Conservation (phyloP, 441 rosid genomes). For the Croton laevigatus region DNA sequence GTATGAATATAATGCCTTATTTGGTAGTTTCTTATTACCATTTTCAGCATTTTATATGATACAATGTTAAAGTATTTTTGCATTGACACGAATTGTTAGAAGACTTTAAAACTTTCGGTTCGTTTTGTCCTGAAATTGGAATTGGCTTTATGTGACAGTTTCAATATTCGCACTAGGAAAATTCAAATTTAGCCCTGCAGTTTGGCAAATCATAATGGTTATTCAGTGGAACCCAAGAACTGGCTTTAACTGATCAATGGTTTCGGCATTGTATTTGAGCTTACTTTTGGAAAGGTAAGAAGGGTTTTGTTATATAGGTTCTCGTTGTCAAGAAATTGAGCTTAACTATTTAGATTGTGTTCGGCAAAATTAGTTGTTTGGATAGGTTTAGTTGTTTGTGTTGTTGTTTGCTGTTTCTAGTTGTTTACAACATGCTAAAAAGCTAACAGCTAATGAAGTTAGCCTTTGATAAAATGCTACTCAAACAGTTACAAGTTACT, state of each 20-base stretch:
- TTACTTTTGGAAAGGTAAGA: conserved; percentile 7
- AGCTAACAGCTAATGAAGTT: no score
- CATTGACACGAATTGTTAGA: not conserved
- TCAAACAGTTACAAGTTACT: no score
- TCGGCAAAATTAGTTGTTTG: not conserved
- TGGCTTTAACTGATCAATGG: not conserved
- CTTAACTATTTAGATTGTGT: not conserved
- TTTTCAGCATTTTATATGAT: not conserved
- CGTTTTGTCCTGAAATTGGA: conserved; percentile 10
- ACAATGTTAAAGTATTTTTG: not conserved
- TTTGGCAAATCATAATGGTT: conserved; percentile 4
- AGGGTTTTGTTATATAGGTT: not conserved
- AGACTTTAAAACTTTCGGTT: not conserved
- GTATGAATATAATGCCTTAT: not conserved
- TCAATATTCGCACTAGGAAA: not conserved
- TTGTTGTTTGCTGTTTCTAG: no score
- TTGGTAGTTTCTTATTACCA: not conserved
- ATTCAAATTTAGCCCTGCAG: conserved; percentile 1
- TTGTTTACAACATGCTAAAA: no score
- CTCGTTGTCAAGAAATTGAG: not conserved
- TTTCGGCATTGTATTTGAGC: not conserved
- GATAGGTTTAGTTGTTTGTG: not conserved
- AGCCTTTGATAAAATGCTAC: no score
- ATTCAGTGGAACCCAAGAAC: not conserved
- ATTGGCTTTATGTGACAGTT: not conserved